These are phyloP conservation scores for Alternaria atra DNA, from an alignment of 2,329 filamentous ascomycete species.

Conservation along the genomic window DNA sequence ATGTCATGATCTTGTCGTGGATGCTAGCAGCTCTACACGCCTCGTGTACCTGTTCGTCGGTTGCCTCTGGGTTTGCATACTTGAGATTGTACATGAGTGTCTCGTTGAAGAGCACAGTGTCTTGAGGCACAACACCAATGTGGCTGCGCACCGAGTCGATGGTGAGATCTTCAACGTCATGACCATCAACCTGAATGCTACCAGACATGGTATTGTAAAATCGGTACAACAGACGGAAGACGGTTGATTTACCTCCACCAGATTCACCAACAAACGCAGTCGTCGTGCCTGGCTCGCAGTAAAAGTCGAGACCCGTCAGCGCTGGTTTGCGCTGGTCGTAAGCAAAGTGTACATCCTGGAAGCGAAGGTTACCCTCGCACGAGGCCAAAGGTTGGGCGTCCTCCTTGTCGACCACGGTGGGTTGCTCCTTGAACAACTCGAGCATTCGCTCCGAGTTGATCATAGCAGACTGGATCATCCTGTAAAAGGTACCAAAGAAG, in stretches of 20 bases:
- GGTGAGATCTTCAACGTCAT: conserved; percentile 83
- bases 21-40: conserved; percentile 89
- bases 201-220: conserved; percentile 90
- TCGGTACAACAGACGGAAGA: conserved; percentile 94
- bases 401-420: conserved; percentile 83
- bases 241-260: conserved; percentile 94
- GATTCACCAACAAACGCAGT: conserved; percentile 97
- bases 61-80: conserved; percentile 83
- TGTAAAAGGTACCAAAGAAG: conserved; percentile 91
- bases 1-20: conserved; percentile 88
- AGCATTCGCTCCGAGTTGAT: conserved; percentile 96
- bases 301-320: conserved; percentile 82
- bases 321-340: conserved; percentile 90
- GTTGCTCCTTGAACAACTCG: conserved; percentile 95
- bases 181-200: conserved; percentile 82
- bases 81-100: conserved; percentile 93
- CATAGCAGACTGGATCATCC: conserved; percentile 94
- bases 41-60: conserved; percentile 80
- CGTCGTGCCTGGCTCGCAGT: conserved; percentile 87
- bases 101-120: conserved; percentile 95
- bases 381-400: conserved; percentile 68
- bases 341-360: conserved; percentile 88
- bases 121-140: conserved; percentile 96
- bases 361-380: conserved; percentile 84
- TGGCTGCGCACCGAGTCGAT: conserved; percentile 92